Conservation (phyloP, 1,284 basidiomycete species). For the Meripilus lineatus region DNA sequence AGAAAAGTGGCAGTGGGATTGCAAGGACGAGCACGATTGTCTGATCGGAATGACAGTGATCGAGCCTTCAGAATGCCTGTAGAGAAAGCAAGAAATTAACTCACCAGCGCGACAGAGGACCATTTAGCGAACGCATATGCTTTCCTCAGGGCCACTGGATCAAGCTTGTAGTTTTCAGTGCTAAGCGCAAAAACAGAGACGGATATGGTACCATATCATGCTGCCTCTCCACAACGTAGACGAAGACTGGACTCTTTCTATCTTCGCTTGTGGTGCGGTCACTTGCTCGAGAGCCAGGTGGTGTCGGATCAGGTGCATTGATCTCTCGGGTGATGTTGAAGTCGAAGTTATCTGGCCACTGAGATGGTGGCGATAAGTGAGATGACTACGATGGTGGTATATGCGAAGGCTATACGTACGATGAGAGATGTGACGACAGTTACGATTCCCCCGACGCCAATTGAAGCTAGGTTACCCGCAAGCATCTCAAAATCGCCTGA, state of each 20-base stretch:
- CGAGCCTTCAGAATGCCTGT: constrained; percentile 1
- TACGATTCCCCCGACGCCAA: constrained; percentile 78
- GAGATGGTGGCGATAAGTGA: neutral
- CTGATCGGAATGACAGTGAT: constrained; percentile 28
- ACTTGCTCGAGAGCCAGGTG: constrained; percentile 17
- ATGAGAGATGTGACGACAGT: constrained; percentile 59
- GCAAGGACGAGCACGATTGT: constrained; percentile 61
- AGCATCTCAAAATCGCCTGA: constrained; percentile 83
- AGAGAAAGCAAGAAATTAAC: constrained; percentile 20
- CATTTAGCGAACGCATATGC: constrained; percentile 77
- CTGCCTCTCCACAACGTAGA: constrained; percentile 40
- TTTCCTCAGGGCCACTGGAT: constrained; percentile 55
- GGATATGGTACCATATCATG: constrained; percentile 22
- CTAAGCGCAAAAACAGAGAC: constrained; percentile 30
- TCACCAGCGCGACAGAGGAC: constrained; percentile 62
- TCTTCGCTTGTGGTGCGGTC: neutral
- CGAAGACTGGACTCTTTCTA: neutral
- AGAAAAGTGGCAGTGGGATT: constrained; percentile 83
- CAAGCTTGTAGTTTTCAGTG: constrained; percentile 48
- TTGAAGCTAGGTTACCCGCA: constrained; percentile 84
- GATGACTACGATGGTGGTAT: neutral
- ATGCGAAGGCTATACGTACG: constrained; percentile 38
- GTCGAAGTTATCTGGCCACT: constrained; percentile 80
- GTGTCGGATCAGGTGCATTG: constrained; percentile 39
- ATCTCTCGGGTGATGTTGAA: constrained; percentile 76